Evolutionary conservation across 2,329 filamentous ascomycete species (phyloP).

Genomic region (Fusarium fujikuroi): DNA sequence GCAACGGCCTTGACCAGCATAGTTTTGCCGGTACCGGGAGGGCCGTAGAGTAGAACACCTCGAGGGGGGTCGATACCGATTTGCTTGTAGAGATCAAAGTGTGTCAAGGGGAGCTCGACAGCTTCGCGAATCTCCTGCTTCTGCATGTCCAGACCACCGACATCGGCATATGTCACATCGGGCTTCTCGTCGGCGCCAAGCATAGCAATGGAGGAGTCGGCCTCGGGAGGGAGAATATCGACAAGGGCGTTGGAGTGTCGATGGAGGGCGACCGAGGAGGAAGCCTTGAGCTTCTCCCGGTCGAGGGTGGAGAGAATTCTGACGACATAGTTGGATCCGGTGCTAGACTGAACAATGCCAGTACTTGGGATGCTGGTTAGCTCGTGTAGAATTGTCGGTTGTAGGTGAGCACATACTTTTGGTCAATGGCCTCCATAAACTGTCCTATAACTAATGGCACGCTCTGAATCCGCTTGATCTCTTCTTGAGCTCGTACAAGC

Average conservation of each 20-base stretch:
- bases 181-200: slow-evolving; percentile 96
- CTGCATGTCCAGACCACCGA: slow-evolving; percentile 98
- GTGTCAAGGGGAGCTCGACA: slow-evolving; percentile 94
- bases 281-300: slow-evolving; percentile 97
- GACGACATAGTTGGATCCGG: slow-evolving; percentile 98
- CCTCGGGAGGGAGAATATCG: slow-evolving; percentile 98
- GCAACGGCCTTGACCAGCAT: slow-evolving; percentile 99
- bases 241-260: slow-evolving; percentile 98
- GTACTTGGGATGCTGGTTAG: slow-evolving; percentile 68
- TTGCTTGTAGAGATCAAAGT: slow-evolving; percentile 99
- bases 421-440: slow-evolving; percentile 99
- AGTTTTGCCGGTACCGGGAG: slow-evolving; percentile 95
- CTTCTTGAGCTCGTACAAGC: slow-evolving; percentile 95
- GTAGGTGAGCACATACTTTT: slow-evolving; percentile 74
- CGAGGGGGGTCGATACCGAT: slow-evolving; percentile 98
- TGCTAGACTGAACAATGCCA: slow-evolving; percentile 97
- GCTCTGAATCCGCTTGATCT: slow-evolving; percentile 99
- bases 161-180: slow-evolving; percentile 96
- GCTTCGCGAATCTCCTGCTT: slow-evolving; percentile 99
- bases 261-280: slow-evolving; percentile 96
- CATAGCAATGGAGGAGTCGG: slow-evolving; percentile 99
- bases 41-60: slow-evolving; percentile 94
- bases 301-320: slow-evolving; percentile 98
- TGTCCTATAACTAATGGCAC: slow-evolving; percentile 98
- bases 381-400: neutral